A percentile compares a stretch with the other conserved stretches of the same genome.
Conservation (phyloP, 1,139 yeast species). For the Blastobotrys persicus region DNA sequence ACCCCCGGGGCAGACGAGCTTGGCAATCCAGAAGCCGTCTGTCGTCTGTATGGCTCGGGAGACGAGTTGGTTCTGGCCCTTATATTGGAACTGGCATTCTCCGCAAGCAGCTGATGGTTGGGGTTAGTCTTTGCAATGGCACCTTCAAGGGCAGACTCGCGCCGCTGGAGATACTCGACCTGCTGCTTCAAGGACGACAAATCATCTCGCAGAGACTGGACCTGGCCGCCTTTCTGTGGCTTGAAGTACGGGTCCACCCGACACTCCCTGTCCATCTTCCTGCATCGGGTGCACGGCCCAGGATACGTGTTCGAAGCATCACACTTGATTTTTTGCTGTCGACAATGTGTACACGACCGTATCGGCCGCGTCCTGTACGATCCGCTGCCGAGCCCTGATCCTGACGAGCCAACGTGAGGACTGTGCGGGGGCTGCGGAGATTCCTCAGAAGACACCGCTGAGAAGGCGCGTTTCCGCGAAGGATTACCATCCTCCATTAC, state of each 20-base stretch:
- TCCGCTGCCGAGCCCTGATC: slow-evolving; percentile 8
- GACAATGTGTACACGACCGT: slow-evolving; percentile 88
- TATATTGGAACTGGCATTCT: no score
- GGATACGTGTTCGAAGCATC: slow-evolving; percentile 87
- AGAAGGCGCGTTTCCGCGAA: no score
- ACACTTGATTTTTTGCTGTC: slow-evolving; percentile 92
- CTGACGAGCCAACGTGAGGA: not conserved
- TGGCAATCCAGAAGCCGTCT: not conserved
- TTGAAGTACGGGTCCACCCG: slow-evolving; percentile 89
- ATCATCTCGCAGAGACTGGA: slow-evolving; percentile 78
- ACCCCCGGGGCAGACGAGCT: slow-evolving; percentile 4
- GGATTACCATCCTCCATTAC: no score
- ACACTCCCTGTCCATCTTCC: slow-evolving; percentile 73
- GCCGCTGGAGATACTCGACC: slow-evolving; percentile 67
- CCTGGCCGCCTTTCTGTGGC: slow-evolving; percentile 89
- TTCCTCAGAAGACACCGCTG: no score
- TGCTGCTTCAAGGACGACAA: slow-evolving; percentile 77
- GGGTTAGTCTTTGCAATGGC: slow-evolving; percentile 28
- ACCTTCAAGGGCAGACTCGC: slow-evolving; percentile 40
- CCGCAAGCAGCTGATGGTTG: slow-evolving; percentile 17
- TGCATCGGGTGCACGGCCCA: slow-evolving; percentile 78
- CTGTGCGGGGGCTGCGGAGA: not conserved
- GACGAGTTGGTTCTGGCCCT: no score
- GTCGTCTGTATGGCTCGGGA: not conserved
- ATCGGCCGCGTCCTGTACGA: slow-evolving; percentile 80